These are phyloP conservation scores for Solanum clarkiae DNA, from an alignment of 257 asterid genomes.

Conservation along the genomic window DNA sequence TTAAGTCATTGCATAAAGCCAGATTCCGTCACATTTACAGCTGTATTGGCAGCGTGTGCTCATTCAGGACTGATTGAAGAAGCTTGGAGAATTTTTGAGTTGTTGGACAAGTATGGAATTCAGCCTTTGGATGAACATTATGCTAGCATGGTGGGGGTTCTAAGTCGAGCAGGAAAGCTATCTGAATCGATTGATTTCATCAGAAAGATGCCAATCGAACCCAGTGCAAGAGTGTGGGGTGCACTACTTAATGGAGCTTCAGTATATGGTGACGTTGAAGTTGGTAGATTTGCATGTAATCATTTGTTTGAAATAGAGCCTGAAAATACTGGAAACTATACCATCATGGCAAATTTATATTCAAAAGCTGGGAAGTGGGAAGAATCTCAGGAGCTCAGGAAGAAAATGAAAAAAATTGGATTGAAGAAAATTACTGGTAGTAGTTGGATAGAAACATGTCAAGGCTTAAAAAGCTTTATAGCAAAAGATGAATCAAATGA, in stretches of 20 bases:
- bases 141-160: slow-evolving; percentile 66
- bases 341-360: slow-evolving; percentile 66
- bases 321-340: slow-evolving; percentile 51
- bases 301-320: slow-evolving; percentile 55
- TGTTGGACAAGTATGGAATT: slow-evolving; percentile 32
- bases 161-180: slow-evolving; percentile 58
- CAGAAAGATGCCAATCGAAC: slow-evolving; percentile 53
- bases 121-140: slow-evolving; percentile 57
- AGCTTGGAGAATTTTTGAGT: slow-evolving; percentile 42
- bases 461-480: slow-evolving; percentile 16
- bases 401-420: slow-evolving; percentile 27
- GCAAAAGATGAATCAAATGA: slow-evolving; percentile 14
- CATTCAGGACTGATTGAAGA: slow-evolving; percentile 61
- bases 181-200: slow-evolving; percentile 55
- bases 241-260: slow-evolving; percentile 78
- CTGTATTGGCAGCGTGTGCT: slow-evolving; percentile 77
- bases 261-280: slow-evolving; percentile 48
- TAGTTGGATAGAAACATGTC: slow-evolving; percentile 57
- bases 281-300: slow-evolving; percentile 43
- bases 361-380: slow-evolving; percentile 75
- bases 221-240: slow-evolving; percentile 68
- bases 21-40: slow-evolving; percentile 58
- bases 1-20: slow-evolving; percentile 35
- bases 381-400: slow-evolving; percentile 64
- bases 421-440: slow-evolving; percentile 68